Conservation (phyloP, 169 alveolate species). For the Perkinsus chesapeaki region DNA sequence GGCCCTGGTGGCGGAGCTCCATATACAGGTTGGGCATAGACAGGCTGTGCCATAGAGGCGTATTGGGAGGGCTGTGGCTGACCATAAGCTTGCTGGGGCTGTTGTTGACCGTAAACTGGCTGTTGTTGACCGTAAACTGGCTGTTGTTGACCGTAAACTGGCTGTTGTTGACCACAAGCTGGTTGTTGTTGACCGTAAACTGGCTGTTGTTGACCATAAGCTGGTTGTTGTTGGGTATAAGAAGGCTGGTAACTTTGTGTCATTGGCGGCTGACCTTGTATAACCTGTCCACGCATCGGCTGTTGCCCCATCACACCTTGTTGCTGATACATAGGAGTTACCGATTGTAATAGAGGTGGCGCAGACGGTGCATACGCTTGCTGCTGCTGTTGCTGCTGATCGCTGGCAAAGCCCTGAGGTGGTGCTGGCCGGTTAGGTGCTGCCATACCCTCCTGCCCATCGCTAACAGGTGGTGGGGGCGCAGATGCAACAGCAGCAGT, state of each 20-base stretch:
- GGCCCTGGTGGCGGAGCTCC: neutral
- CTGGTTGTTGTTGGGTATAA: neutral
- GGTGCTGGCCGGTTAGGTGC: neutral
- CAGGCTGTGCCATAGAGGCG: neutral
- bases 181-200: too few relatives aligned
- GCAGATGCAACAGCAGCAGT: neutral
- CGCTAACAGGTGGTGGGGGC: neutral
- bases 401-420: neutral
- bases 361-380: neutral
- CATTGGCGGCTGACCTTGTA: neutral
- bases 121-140: too few relatives aligned
- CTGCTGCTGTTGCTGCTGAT: too few relatives aligned
- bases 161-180: too few relatives aligned
- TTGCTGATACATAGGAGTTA: neutral
- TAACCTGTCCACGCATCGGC: neutral
- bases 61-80: neutral
- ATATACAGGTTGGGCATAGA: neutral
- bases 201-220: neutral
- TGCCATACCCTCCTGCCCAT: too few relatives aligned
- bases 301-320: neutral
- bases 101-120: too few relatives aligned
- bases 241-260: neutral
- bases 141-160: too few relatives aligned
- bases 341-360: neutral
- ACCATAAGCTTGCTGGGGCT: neutral